Conservation (phyloP, 305 asterid genomes). For the Fraxinus sp. region DNA sequence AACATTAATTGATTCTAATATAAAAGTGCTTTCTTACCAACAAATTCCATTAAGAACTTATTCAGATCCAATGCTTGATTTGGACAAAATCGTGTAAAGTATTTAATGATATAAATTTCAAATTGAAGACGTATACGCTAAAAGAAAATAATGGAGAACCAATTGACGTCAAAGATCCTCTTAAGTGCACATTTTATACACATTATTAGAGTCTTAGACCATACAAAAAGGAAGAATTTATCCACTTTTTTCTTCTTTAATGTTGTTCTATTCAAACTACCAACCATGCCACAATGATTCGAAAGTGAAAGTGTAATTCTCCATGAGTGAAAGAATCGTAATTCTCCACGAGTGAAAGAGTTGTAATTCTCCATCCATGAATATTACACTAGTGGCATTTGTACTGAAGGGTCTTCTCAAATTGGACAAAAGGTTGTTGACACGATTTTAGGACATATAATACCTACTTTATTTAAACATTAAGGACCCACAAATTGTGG, state of each 20-base stretch:
- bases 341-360: too few relatives aligned
- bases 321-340: neutral
- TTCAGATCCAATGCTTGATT: neutral
- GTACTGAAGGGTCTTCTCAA: constrained; percentile 3
- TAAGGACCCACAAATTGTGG: constrained; percentile 54
- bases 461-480: constrained; percentile 31
- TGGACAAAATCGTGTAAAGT: neutral
- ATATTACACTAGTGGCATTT: neutral
- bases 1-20: neutral
- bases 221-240: neutral
- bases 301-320: neutral
- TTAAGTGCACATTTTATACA: neutral
- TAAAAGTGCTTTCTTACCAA: neutral
- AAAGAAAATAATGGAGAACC: neutral
- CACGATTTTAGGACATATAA: constrained; percentile 42
- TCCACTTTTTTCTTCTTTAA: neutral
- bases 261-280: neutral
- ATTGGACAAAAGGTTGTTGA: constrained; percentile 33
- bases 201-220: neutral
- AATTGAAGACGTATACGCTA: neutral
- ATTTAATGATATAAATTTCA: neutral
- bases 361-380: too few relatives aligned
- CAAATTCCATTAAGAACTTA: neutral
- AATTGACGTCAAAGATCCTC: neutral
- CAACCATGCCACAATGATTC: neutral